Evolutionary conservation across 2,329 filamentous ascomycete species (phyloP).

Genomic region (Beauveria brongniartii): DNA sequence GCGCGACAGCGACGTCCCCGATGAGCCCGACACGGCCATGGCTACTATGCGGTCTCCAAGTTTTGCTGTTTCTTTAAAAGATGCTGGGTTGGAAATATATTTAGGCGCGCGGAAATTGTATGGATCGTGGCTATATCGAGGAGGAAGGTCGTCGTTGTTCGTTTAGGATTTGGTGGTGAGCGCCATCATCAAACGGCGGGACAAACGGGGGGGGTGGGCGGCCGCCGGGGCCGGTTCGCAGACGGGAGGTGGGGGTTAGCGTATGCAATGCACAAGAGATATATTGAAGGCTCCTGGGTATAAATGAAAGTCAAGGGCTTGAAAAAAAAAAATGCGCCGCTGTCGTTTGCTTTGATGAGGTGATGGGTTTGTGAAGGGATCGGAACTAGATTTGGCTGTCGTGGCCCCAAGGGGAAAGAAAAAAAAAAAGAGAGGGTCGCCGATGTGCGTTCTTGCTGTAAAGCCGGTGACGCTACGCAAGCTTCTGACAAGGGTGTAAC

Average conservation of each 20-base stretch:
- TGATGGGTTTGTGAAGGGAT: background rate
- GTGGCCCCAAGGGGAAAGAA: background rate
- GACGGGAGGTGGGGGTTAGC: too few relatives aligned
- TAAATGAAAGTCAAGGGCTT: slow-evolving; percentile 6
- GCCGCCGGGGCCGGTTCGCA: background rate
- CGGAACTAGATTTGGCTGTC: background rate
- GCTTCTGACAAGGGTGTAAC: background rate
- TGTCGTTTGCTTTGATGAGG: background rate
- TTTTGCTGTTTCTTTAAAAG: background rate
- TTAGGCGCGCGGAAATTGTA: background rate
- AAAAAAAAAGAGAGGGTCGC: background rate
- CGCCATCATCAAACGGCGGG: background rate
- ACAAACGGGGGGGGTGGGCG: background rate
- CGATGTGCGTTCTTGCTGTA: background rate
- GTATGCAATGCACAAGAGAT: background rate
- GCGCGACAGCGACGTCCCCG: slow-evolving; percentile 30
- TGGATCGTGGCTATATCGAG: background rate
- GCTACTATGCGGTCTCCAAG: background rate
- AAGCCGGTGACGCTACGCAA: background rate
- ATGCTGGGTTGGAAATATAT: background rate
- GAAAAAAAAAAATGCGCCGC: background rate
- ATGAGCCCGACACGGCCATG: slow-evolving; percentile 7
- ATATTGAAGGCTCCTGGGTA: background rate
- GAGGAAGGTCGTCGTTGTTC: background rate
- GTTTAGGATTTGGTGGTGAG: background rate